phyloP scores from a whole-genome alignment of 345 rosid genomes.

The Nasturtium officinale region DNA sequence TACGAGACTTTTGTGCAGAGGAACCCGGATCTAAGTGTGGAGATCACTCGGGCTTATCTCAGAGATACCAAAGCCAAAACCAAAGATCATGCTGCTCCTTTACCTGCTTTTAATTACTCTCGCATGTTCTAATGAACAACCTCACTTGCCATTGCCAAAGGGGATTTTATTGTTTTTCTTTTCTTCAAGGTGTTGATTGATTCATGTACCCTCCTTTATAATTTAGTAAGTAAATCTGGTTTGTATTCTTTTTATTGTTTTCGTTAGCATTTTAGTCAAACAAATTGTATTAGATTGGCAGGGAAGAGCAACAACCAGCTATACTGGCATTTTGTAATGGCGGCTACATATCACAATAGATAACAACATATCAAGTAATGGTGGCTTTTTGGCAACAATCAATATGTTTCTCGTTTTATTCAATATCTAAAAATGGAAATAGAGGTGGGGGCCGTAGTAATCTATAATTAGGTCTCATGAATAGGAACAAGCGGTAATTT shows the following conservation, averaged over 20 bases:
- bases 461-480: constrained; percentile 50
- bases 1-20: constrained; percentile 44
- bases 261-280: neutral
- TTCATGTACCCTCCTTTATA: neutral
- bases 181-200: neutral
- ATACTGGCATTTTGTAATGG: too few species aligned
- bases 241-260: neutral
- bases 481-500: constrained; percentile 65
- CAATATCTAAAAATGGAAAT: neutral
- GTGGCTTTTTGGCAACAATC: neutral
- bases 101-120: neutral
- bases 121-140: constrained; percentile 6
- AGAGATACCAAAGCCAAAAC: constrained; percentile 31
- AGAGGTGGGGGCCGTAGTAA: neutral
- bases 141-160: constrained; percentile 13
- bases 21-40: constrained; percentile 39
- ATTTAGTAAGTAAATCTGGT: neutral
- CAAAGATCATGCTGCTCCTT: constrained; percentile 4
- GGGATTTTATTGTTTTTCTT: too few species aligned
- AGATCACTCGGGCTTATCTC: constrained; percentile 38
- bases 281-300: neutral
- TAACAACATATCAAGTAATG: too few species aligned
- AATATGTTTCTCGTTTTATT: neutral
- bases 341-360: neutral
- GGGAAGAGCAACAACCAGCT: too few species aligned